Conservation (phyloP, 345 rosid genomes). For the Lumnitzera littorea region DNA sequence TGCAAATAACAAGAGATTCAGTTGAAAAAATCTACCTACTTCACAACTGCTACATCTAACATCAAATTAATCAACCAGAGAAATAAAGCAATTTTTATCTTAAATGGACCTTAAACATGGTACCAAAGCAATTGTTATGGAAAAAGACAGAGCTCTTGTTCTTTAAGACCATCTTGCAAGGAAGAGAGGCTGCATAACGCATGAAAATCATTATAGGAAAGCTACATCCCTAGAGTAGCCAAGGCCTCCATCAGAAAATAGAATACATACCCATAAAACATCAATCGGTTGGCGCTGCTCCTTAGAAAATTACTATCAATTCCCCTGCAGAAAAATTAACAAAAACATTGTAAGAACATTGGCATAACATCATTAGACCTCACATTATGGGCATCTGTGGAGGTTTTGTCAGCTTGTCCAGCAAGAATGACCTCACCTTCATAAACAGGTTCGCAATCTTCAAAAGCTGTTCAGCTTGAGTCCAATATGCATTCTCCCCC, state of each 20-base stretch:
- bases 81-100: not conserved
- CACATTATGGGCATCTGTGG: constrained; percentile 28
- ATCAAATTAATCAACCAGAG: not conserved
- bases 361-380: constrained; percentile 27
- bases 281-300: constrained; percentile 83
- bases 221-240: not conserved
- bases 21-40: not conserved
- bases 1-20: constrained; percentile 3
- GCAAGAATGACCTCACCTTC: constrained; percentile 98
- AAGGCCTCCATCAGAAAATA: constrained; percentile 7
- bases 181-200: constrained; percentile 64
- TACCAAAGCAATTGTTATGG: constrained; percentile 96
- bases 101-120: constrained; percentile 92
- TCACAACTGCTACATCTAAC: not conserved
- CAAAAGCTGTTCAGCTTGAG: constrained; percentile 41
- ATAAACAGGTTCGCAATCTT: constrained; percentile 79
- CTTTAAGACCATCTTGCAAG: constrained; percentile 88
- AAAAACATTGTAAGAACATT: constrained; percentile 1
- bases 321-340: constrained; percentile 50
- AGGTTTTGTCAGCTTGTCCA: constrained; percentile 52
- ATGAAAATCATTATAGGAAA: constrained; percentile 6
- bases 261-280: constrained; percentile 68
- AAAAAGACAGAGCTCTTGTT: constrained; percentile 90
- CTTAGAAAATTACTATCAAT: constrained; percentile 68
- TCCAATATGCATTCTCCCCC: constrained; percentile 91